Evolutionary conservation across 768 basidiomycete species (phyloP).

Genomic region (Rhodocollybia butyracea): DNA sequence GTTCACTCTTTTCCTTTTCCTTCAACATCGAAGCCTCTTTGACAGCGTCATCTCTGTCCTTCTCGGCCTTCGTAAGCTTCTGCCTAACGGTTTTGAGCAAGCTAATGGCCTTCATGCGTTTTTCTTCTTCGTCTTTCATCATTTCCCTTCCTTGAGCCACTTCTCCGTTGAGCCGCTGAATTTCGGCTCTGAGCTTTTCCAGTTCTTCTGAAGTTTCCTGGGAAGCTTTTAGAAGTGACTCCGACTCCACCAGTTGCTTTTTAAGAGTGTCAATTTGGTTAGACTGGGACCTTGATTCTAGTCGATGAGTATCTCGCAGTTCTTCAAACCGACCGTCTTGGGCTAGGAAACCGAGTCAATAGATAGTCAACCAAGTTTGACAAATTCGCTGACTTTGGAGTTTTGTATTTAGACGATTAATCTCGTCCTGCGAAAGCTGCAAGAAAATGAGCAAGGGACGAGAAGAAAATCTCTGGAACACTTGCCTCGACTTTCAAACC

Average conservation of each 20-base stretch:
- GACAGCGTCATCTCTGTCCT: conserved; percentile 79
- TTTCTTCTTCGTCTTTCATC: conserved; percentile 96
- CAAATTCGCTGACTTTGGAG: conserved; percentile 59
- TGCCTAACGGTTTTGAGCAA: conserved; percentile 93
- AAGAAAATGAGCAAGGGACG: background rate
- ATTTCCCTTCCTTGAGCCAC: conserved; percentile 52
- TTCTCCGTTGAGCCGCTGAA: conserved; percentile 61
- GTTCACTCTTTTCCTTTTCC: conserved; percentile 49
- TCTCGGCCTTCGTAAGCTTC: conserved; percentile 95
- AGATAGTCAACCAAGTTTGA: background rate
- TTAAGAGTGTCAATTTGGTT: conserved; percentile 70
- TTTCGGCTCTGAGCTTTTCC: conserved; percentile 49
- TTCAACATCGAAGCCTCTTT: conserved; percentile 51
- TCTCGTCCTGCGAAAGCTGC: conserved; percentile 74
- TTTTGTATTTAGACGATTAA: conserved; percentile 69
- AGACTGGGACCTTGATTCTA: conserved; percentile 77
- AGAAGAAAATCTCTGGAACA: background rate
- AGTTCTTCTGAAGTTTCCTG: conserved; percentile 51
- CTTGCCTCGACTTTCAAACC: conserved; percentile 69
- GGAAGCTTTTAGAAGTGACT: conserved; percentile 62
- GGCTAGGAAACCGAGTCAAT: conserved; percentile 38
- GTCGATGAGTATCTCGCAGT: conserved; percentile 75
- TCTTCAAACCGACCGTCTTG: conserved; percentile 86
- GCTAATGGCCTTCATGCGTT: conserved; percentile 89
- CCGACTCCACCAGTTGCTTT: conserved; percentile 65